Evolutionary conservation across 2,329 filamentous ascomycete species (phyloP), one percentile per base, ranked within the genome.

Genomic region (Aspergillus fumigatus): DNA sequence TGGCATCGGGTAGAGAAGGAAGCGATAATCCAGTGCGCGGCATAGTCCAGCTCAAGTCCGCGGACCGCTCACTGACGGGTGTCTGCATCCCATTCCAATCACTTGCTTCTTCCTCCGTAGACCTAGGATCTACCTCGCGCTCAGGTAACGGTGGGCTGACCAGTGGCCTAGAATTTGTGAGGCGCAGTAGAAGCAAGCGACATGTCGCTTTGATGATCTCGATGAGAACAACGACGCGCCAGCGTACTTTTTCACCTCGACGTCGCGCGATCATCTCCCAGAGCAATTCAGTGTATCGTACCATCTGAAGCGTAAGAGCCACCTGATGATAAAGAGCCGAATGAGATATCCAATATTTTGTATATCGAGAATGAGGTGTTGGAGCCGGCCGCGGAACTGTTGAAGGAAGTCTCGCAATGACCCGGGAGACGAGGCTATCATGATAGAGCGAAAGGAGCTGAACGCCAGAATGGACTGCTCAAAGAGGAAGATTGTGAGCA

Each of bases 251-350:
- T 73, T 95, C 84, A 48, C 88, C 92, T 60, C 87, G 87, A 50
- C 93, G 84, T 75, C 96, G 95, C 27, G 92, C 92, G 27, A 89
- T 85, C 94, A 99, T 99, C 73, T 99, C 94, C 83, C 93, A 94
- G n/a, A 99, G 78, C 29, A 99, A 80, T 76, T 99, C 91, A 0
- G 92, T 96, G 70, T 97, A 97, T 64, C 94, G 89, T 26, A 97
- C 89, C 76, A 96, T 88, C 71, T 96, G 91, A 50, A 99, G 79
- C 4, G 92, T 79, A 62, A 92, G 82, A 43, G 93, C 92, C 54
- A 95, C 85, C 57, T 89, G 84, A 57, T 88, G 85, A 74, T 99
- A 99, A 9, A 90, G 80, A 4, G 82, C 79, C 66, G 83, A 87
- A 54, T 80, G 80, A 50, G 80, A 77, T 19, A 80, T 80, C 82